Base-by-base conservation (phyloP, 2,329 filamentous ascomycete genomes). In the Fusarium sp. region DNA sequence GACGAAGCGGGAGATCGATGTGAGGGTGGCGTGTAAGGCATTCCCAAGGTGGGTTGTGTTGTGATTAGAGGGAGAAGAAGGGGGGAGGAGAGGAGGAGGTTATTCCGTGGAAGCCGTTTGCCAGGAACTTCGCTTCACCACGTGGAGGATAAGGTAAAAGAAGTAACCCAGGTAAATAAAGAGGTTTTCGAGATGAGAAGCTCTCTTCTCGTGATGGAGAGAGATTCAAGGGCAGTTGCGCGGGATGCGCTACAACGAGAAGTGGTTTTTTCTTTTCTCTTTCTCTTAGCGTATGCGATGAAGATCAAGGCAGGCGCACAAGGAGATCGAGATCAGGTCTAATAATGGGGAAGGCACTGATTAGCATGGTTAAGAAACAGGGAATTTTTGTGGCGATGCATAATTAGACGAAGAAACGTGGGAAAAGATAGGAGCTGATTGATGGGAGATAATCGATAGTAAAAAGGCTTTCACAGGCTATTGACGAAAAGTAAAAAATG, bases 21-120 rank as follows among this genome's bases (percentile, higher is more conserved):
- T 78, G 91, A 90, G 73, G 94, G 94, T 70, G 94, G 93, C 83
- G 94, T 96, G 87, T 96, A 96, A 90, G 94, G 94, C 94, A 96
- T 96, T 86, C 88, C 86, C 82, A 82, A 78, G 69, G 70, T 75
- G 75, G 79, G 75, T 69, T 63, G 41, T 65, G 42, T 64, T 61
- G 49, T 58, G 49, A 61, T 66, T 64, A 54, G 60, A 63, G 55
- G 51, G 65, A 69, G 55, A 56, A 42, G 57, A 57, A 54, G 60
- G 47, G 39, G 38, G 41, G 62, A 39, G 59, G 58, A 52, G 68
- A 41, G 42, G 65, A 63, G 28, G 35, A 63, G 52, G 76, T 71
- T 78, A 64, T 59, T 73, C 70, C 71, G 74, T 66, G 75, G 70
- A 77, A 76, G 76, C 75, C 47, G 41, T 47, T 69, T 72, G 54